Percentiles rank a stretch among this genome's conserved stretches.
Evolutionary conservation across 371 early-diverging fungal species (phyloP).

Genomic region (Actinomucor elegans): DNA sequence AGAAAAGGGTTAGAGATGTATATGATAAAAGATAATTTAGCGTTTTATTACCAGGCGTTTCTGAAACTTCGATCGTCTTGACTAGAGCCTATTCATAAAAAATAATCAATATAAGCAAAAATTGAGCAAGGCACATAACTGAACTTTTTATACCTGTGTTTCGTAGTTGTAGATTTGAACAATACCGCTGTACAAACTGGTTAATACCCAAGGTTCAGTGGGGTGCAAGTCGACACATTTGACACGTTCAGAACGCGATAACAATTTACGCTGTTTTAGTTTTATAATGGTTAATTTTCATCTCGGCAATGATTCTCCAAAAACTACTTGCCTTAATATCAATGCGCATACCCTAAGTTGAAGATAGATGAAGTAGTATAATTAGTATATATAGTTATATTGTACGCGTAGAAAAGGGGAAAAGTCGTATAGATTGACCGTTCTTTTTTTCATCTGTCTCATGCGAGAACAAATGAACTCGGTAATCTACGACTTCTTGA

Average conservation of each 20-base stretch:
- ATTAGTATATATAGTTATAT: neutral
- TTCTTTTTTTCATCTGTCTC: too few relatives aligned
- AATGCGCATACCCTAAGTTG: conserved; percentile 67
- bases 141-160: conserved; percentile 74
- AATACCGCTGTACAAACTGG: conserved; percentile 96
- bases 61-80: conserved; percentile 95
- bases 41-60: conserved; percentile 68
- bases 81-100: conserved; percentile 69
- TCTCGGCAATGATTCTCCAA: neutral
- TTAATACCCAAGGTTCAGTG: conserved; percentile 98
- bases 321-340: conserved; percentile 58
- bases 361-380: too few relatives aligned
- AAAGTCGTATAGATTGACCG: too few relatives aligned
- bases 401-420: neutral
- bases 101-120: neutral
- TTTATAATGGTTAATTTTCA: too few relatives aligned
- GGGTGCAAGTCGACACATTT: conserved; percentile 99
- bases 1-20: neutral
- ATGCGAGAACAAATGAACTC: too few relatives aligned
- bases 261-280: conserved; percentile 70
- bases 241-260: conserved; percentile 93
- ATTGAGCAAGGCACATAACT: neutral
- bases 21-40: neutral
- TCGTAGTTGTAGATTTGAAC: conserved; percentile 99
- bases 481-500: too few relatives aligned